Percentiles rank a stretch among this genome's conserved stretches.
Conservation (phyloP, 2,329 filamentous ascomycete genomes). For the Zalaria obscura region DNA sequence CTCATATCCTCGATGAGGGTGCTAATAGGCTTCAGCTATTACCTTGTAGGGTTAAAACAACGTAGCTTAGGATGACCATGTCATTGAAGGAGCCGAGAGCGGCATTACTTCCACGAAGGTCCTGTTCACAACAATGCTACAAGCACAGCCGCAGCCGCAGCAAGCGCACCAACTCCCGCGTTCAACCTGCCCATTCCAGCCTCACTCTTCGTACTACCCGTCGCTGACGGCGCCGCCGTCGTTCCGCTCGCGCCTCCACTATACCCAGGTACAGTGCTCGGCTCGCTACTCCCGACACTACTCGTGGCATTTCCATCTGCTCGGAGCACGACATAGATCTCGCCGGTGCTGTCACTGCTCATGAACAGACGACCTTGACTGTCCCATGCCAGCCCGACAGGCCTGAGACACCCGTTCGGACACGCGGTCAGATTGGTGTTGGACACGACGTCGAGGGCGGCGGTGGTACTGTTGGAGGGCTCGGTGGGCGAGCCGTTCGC, state of each 20-base stretch:
- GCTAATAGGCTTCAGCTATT: too few species aligned
- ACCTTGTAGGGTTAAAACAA: too few species aligned
- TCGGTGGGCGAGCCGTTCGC: conserved; percentile 31
- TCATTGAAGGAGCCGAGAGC: too few species aligned
- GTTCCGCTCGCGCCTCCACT: background rate
- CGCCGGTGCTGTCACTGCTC: conserved; percentile 48
- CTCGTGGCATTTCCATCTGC: background rate
- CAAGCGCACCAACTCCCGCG: too few species aligned
- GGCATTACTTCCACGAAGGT: too few species aligned
- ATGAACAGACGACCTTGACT: conserved; percentile 43
- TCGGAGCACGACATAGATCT: conserved; percentile 41
- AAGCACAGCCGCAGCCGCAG: too few species aligned
- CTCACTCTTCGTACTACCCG: too few species aligned
- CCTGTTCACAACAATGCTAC: too few species aligned
- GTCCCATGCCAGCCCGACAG: conserved; percentile 43
- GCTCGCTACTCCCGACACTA: background rate
- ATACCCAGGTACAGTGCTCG: background rate
- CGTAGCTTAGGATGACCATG: too few species aligned
- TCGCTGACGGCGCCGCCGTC: background rate
- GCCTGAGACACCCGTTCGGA: conserved; percentile 45
- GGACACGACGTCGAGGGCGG: conserved; percentile 37
- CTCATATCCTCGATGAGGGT: too few species aligned
- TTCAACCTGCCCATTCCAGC: too few species aligned
- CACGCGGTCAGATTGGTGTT: conserved; percentile 41
- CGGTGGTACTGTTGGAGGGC: conserved; percentile 28